Evolutionary conservation across 2,329 filamentous ascomycete species (phyloP), one percentile per base, ranked within the genome.

Genomic region (Dactylonectria estremocensis): DNA sequence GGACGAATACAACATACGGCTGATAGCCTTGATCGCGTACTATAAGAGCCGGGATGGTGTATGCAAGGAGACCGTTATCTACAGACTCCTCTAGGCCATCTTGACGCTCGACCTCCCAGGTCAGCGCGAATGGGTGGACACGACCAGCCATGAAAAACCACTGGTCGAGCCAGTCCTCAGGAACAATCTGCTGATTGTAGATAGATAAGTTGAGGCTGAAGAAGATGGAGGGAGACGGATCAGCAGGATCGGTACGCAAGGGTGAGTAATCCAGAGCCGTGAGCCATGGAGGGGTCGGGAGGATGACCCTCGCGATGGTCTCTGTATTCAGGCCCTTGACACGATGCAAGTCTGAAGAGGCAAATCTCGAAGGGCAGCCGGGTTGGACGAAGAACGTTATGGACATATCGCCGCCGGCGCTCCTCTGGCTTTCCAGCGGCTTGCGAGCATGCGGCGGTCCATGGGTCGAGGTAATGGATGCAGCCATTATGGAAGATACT

Each of bases 171-270:
- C 49, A 65, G 11, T 65, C 49, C 0, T 31, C 4, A n/a, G n/a
- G 3, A 13, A 49, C 16, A 18, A 65, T 13, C 10, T 40, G 28
- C 2, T 49, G 43, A 9, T 43, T 31, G 28, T 65, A 60, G 2
- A 65, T 35, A 10, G 40, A 22, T 5, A 60, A 1, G 22, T 60
- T 65, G 2, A 65, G 28, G 43, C 56, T 60, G 3, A 65, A 56
- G 49, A 60, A 65, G n/a, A 60, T 50, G 3, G 31, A 18, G 4
- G 40, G 50, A 54, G 2, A 28, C 7, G 5, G 31, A 7, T 33
- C 9, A 16, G 28, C 7, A 5, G 3, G 18, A 9, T 45, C 5
- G 16, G 14, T 35, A 5, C 10, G 8, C 16, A n/a, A 14, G 2
- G 50, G 22, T 8, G 6, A 20, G 22, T 31, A 61, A 2, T 53